Conservation (phyloP, 495 filamentous ascomycete genomes). For the Oleoguttula mirabilis region DNA sequence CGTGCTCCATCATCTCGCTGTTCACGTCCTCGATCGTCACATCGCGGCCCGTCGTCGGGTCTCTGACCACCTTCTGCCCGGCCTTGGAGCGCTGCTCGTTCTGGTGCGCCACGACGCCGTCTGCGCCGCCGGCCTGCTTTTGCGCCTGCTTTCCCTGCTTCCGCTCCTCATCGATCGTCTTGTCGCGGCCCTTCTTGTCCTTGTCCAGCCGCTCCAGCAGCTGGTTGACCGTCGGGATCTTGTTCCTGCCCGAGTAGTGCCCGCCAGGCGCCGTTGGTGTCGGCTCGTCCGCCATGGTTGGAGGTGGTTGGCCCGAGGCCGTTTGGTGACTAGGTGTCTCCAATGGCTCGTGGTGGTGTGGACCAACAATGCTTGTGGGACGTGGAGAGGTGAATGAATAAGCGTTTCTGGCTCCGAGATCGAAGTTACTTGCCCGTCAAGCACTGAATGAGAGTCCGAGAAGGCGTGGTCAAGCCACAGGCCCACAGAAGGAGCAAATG, state of each 20-base stretch:
- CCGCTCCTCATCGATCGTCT: constrained; percentile 44
- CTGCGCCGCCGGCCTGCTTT: constrained; percentile 17
- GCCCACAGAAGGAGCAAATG: no score
- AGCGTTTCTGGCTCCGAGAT: no score
- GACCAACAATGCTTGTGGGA: no score
- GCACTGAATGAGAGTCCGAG: no score
- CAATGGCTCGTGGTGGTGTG: no score
- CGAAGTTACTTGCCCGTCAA: no score
- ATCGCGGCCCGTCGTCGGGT: constrained; percentile 74
- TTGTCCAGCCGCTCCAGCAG: constrained; percentile 67
- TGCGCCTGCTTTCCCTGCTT: constrained; percentile 31
- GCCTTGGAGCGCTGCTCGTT: constrained; percentile 36
- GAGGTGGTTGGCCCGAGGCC: no score
- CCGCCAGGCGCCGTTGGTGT: constrained; percentile 25
- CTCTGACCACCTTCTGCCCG: constrained; percentile 59
- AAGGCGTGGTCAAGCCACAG: no score
- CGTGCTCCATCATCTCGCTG: constrained; percentile 53
- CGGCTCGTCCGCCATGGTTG: constrained; percentile 24
- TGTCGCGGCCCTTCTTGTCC: constrained; percentile 66
- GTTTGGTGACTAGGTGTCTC: no score
- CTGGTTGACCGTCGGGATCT: constrained; percentile 69
- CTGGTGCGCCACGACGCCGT: constrained; percentile 31
- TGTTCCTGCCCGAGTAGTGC: constrained; percentile 52
- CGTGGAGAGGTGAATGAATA: no score
- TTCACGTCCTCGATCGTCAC: constrained; percentile 80